phyloP scores from a whole-genome alignment of 2,329 filamentous ascomycete species.

The Ophiostoma sp. region DNA sequence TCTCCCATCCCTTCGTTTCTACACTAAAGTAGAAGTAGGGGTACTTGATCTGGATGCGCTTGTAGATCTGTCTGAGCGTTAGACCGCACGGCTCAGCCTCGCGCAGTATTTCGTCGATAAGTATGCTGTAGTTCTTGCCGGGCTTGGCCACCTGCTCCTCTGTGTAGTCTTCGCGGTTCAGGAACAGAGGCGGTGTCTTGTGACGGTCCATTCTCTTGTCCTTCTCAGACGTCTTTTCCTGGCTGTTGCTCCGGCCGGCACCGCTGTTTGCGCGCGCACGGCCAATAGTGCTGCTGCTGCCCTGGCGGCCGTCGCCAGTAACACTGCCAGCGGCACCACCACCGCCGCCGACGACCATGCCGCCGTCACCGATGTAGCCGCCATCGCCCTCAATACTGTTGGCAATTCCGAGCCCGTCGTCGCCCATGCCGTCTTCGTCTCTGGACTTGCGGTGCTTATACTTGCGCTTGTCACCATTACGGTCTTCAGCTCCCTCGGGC shows the following conservation, averaged over 20 bases:
- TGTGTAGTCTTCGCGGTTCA: constrained; percentile 51
- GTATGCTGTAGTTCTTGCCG: constrained; percentile 56
- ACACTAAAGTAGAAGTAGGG: constrained; percentile 56
- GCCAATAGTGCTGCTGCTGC: constrained; percentile 1
- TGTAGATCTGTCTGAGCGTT: constrained; percentile 58
- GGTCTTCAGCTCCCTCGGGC: constrained; percentile 50
- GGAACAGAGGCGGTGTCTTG: constrained; percentile 55
- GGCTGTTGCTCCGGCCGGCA: constrained; percentile 28
- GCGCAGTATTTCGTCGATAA: constrained; percentile 55
- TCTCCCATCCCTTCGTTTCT: constrained; percentile 61
- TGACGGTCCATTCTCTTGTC: constrained; percentile 49
- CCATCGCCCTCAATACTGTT: constrained; percentile 14
- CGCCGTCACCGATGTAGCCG: constrained; percentile 3
- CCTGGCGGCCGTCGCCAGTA: constrained; percentile 11
- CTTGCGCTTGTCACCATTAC: constrained; percentile 55
- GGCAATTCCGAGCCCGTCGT: constrained; percentile 33
- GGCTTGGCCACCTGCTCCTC: constrained; percentile 56
- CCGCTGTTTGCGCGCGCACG: constrained; percentile 1
- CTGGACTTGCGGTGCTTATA: constrained; percentile 54
- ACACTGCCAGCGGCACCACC: not conserved
- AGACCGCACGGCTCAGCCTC: constrained; percentile 50
- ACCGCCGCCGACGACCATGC: not conserved
- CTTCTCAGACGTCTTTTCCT: constrained; percentile 47
- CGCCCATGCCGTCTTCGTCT: constrained; percentile 42
- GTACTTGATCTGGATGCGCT: constrained; percentile 53